Evolutionary conservation across 805 yeast species (phyloP), one percentile per base, ranked within the genome.

Genomic region (Sugiyamaella qingdaonensis): DNA sequence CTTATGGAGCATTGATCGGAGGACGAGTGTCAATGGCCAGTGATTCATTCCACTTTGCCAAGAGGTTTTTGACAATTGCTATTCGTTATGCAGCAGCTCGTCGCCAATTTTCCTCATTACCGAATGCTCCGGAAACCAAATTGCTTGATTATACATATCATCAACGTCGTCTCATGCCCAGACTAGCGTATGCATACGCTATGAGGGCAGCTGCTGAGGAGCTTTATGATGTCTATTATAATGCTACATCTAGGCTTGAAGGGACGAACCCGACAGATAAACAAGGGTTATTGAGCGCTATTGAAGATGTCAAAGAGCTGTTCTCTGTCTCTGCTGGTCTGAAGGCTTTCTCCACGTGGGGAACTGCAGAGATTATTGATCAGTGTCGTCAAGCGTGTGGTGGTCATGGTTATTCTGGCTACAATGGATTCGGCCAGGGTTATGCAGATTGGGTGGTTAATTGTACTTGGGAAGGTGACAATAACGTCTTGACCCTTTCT

Each of bases 381-480:
- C 91, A 89, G 72, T 80, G 89, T 57, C 81, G 97, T 71, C 97
- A 90, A 71, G 78, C 95, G 1, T 90, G 96, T 72, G 97, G 97
- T 68, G 97, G 97, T 21, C 96, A 88, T 69, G 97, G 97, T 35
- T 90, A 90, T 72, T 88, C 95, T 18, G 81, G 90, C 10, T 90
- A 90, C 71, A 81, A 88, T 58, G 96, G 91, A 1, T 86, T 90
- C 67, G 96, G 95, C 37, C 87, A 85, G 67, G 90, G 90, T 10
- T 88, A 81, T 73, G 79, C 79, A 56, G 97, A 90, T 68, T 92
- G 95, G 88, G 96, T 87, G 11, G 97, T 91, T 39, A 96, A 91
- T 73, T 90, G 96, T 70, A 90, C 97, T n/a, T 90, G 97, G 97
- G 97, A 90, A 74, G 97, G 97, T 70, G 97, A 90, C 71, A 90